Percentiles rank a stretch among this genome's conserved stretches.
These are phyloP conservation scores for Saccharomyces hybrid DNA, from an alignment of 1,139 yeast species.

Conservation along the genomic window DNA sequence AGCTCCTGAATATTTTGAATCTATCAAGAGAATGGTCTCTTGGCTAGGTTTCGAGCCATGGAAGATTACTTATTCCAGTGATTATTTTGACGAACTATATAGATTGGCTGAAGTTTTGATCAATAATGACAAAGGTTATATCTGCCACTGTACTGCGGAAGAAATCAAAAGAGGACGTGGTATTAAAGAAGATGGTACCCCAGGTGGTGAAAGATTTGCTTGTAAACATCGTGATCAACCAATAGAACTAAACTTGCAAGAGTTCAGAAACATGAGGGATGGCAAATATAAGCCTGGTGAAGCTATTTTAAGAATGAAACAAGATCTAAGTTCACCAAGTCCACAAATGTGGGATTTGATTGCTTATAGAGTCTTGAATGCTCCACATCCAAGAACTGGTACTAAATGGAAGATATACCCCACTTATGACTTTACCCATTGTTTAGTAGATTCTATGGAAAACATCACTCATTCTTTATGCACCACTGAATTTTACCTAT, in stretches of 20 bases:
- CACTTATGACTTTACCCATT: slow-evolving; percentile 97
- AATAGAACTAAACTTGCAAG: slow-evolving; percentile 64
- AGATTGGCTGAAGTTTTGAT: slow-evolving; percentile 80
- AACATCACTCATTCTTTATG: slow-evolving; percentile 92
- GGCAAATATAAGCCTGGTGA: slow-evolving; percentile 85
- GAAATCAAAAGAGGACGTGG: slow-evolving; percentile 89
- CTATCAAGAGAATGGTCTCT: slow-evolving; percentile 73
- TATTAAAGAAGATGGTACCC: slow-evolving; percentile 80
- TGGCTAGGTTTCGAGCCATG: slow-evolving; percentile 95
- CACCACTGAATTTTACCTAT: slow-evolving; percentile 86
- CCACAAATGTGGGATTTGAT: slow-evolving; percentile 99
- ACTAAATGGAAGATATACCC: slow-evolving; percentile 97
- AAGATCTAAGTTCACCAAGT: slow-evolving; percentile 81
- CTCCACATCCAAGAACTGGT: slow-evolving; percentile 94
- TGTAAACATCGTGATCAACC: slow-evolving; percentile 69
- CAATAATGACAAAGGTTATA: slow-evolving; percentile 65
- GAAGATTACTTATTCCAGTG: slow-evolving; percentile 92
- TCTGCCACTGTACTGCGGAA: slow-evolving; percentile 89
- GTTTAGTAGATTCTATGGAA: slow-evolving; percentile 95
- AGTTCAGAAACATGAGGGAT: slow-evolving; percentile 85
- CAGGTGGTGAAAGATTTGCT: slow-evolving; percentile 84
- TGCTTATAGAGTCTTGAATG: slow-evolving; percentile 89
- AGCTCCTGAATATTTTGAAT: slow-evolving; percentile 81
- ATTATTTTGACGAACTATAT: slow-evolving; percentile 84
- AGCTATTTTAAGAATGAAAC: slow-evolving; percentile 95